Conservation (phyloP, 768 basidiomycete genomes). For the Psilocybe subaeruginosa region DNA sequence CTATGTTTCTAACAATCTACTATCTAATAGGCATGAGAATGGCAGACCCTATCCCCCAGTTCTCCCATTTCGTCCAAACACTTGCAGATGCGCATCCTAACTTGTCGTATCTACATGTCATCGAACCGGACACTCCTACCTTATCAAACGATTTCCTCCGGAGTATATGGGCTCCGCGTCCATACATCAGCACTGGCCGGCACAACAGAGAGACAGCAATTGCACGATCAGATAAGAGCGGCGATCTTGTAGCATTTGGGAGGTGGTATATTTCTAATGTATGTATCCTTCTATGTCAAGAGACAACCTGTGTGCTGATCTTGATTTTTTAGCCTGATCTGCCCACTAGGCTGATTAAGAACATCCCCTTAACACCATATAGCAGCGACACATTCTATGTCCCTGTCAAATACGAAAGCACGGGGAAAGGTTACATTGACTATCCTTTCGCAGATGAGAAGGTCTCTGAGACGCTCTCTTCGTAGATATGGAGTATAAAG, state of each 20-base stretch:
- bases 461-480: neutral
- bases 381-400: conserved; percentile 43
- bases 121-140: conserved; percentile 36
- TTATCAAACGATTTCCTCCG: conserved; percentile 48
- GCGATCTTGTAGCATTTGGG: conserved; percentile 34
- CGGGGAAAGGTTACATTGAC: conserved; percentile 32
- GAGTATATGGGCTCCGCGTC: conserved; percentile 45
- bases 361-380: conserved; percentile 34
- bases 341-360: conserved; percentile 34
- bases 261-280: conserved; percentile 36
- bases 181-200: conserved; percentile 45
- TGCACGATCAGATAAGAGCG: conserved; percentile 35
- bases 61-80: conserved; percentile 47
- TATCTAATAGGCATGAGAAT: conserved; percentile 47
- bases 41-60: conserved; percentile 58
- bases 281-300: conserved; percentile 13
- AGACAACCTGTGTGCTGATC: neutral
- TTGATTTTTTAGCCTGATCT: conserved; percentile 43
- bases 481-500: no score
- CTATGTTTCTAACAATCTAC: conserved; percentile 19
- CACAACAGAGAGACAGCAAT: conserved; percentile 43
- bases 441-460: conserved; percentile 27
- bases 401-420: conserved; percentile 25
- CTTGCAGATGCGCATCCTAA: conserved; percentile 43
- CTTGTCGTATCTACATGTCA: conserved; percentile 55